Evolutionary conservation across 2,329 filamentous ascomycete genomes (phyloP).

Genomic region (Diplodia sapinea): DNA sequence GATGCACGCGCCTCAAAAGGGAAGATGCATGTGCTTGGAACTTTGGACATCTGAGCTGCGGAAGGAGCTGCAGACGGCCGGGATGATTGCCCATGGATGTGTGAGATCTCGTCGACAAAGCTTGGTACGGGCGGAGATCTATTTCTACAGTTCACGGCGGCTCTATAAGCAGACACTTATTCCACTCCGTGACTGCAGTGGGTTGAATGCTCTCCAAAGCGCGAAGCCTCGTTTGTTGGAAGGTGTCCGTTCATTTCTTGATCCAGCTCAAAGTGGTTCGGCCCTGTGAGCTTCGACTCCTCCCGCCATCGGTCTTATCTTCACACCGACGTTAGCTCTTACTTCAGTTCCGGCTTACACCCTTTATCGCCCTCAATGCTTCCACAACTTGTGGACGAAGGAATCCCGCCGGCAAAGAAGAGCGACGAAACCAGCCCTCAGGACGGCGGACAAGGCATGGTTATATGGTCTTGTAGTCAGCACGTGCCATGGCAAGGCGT

Average conservation of each 20-base stretch:
- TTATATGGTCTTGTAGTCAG: not conserved
- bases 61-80: not conserved
- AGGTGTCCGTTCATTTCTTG: too few species aligned
- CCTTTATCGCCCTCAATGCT: not conserved
- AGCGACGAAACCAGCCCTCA: not conserved
- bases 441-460: not conserved
- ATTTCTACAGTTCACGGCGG: not conserved
- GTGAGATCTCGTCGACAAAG: not conserved
- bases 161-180: not conserved
- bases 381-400: not conserved
- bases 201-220: too few species aligned
- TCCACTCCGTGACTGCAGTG: too few species aligned
- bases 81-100: not conserved
- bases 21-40: not conserved
- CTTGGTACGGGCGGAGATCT: not conserved
- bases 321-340: not conserved
- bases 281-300: not conserved
- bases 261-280: not conserved
- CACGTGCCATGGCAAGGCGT: not conserved
- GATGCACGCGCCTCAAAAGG: not conserved
- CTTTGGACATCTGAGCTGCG: not conserved
- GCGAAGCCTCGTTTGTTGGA: too few species aligned
- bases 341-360: not conserved
- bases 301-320: not conserved
- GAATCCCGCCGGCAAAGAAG: not conserved